Conservation (phyloP, 805 yeast genomes). For the Ogataea pini region DNA sequence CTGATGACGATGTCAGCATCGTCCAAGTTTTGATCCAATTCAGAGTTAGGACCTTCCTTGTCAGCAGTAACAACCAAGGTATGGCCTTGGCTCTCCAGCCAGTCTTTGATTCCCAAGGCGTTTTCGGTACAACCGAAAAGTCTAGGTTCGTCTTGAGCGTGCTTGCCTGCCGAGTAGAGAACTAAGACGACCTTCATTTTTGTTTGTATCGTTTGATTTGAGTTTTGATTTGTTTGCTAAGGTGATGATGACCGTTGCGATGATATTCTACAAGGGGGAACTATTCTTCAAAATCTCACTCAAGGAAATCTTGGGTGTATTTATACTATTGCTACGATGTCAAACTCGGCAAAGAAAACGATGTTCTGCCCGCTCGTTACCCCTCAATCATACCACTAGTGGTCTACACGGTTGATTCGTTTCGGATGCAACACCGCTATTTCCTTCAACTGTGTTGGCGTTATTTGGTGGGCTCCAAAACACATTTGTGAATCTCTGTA, state of each 20-base stretch:
- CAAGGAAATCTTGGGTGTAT: neutral
- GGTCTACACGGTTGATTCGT: slow-evolving; percentile 1
- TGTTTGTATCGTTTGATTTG: neutral
- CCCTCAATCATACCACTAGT: neutral
- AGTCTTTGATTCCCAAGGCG: slow-evolving; percentile 68
- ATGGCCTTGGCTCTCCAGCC: slow-evolving; percentile 68
- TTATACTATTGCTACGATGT: neutral
- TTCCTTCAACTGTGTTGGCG: no score
- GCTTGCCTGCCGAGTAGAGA: slow-evolving; percentile 57
- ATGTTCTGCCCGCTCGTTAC: slow-evolving; percentile 4
- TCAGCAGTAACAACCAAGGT: slow-evolving; percentile 63
- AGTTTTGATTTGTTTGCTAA: neutral
- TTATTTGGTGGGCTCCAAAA: neutral
- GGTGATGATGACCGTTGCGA: neutral
- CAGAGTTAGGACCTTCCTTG: slow-evolving; percentile 63
- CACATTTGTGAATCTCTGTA: no score
- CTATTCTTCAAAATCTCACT: neutral
- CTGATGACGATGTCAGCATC: slow-evolving; percentile 79
- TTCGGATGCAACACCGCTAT: slow-evolving; percentile 7
- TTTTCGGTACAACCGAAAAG: slow-evolving; percentile 73
- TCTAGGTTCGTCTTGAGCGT: slow-evolving; percentile 59
- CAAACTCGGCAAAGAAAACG: neutral
- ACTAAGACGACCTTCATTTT: slow-evolving; percentile 52
- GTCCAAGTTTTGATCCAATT: slow-evolving; percentile 61
- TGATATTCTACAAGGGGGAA: neutral